Percentiles rank a stretch among this genome's conserved stretches.
phyloP scores from a whole-genome alignment of 2,329 filamentous ascomycete genomes.

The Penicillium glabrum region DNA sequence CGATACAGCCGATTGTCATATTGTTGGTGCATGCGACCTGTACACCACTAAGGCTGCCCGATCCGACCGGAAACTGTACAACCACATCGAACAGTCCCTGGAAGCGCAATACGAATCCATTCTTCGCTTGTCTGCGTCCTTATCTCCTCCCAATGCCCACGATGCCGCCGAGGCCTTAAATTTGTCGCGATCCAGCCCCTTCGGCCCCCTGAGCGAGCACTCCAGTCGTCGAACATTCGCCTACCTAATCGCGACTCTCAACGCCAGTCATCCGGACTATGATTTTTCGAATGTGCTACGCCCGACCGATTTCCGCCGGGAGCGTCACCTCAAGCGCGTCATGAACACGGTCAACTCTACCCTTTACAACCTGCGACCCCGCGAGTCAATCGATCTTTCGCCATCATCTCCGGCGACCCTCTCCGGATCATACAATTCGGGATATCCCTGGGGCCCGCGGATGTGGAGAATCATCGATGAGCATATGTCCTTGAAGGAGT shows the following conservation, averaged over 20 bases:
- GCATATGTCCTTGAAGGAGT: constrained; percentile 89
- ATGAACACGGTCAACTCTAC: constrained; percentile 88
- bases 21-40: constrained; percentile 90
- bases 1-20: constrained; percentile 86
- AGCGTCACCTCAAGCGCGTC: constrained; percentile 74
- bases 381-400: constrained; percentile 43
- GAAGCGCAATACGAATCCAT: constrained; percentile 89
- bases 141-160: constrained; percentile 78
- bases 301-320: constrained; percentile 84
- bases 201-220: constrained; percentile 84
- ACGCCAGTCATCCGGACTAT: constrained; percentile 93
- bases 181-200: constrained; percentile 83
- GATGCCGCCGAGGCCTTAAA: constrained; percentile 67
- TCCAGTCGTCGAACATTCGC: constrained; percentile 90
- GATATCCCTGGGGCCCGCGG: constrained; percentile 74
- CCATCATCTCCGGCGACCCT: constrained; percentile 45
- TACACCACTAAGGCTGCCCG: constrained; percentile 97
- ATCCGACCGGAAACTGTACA: constrained; percentile 95
- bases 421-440: constrained; percentile 47
- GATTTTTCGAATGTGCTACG: constrained; percentile 93
- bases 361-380: constrained; percentile 79
- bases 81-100: constrained; percentile 87
- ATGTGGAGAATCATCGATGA: constrained; percentile 94
- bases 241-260: constrained; percentile 93
- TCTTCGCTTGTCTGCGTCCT: constrained; percentile 78